phyloP scores from a whole-genome alignment of 352 stramenopile genomes.

The Phytophthora cryptogea region DNA sequence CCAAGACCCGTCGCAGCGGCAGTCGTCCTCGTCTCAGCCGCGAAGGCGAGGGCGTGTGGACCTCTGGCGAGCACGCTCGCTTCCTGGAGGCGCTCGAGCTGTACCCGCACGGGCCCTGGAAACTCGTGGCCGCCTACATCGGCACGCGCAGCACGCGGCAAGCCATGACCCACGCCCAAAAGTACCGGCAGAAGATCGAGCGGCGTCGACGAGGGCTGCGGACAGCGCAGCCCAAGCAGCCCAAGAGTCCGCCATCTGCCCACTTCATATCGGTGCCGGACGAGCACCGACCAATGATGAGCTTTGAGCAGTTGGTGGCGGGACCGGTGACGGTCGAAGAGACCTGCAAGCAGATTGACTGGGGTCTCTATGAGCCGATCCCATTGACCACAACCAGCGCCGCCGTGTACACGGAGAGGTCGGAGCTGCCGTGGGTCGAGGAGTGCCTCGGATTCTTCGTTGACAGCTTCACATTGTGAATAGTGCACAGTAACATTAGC shows the following conservation, averaged over 20 bases:
- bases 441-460: constrained; percentile 40
- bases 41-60: constrained; percentile 49
- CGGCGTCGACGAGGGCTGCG: constrained; percentile 37
- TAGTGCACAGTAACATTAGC: neutral
- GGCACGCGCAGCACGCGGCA: constrained; percentile 51
- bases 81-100: constrained; percentile 53
- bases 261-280: neutral
- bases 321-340: neutral
- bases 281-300: constrained; percentile 8
- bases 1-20: constrained; percentile 22
- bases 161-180: constrained; percentile 52
- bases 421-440: constrained; percentile 24
- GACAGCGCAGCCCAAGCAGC: constrained; percentile 5
- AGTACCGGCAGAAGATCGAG: constrained; percentile 52
- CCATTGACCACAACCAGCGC: neutral
- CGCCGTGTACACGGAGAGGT: neutral
- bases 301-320: constrained; percentile 18
- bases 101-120: constrained; percentile 58
- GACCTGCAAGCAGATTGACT: neutral
- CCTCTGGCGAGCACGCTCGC: constrained; percentile 41
- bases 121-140: constrained; percentile 49
- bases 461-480: constrained; percentile 27
- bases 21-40: constrained; percentile 33
- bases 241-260: neutral
- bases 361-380: constrained; percentile 1